These are phyloP conservation scores for Colletotrichum paranaense DNA, from an alignment of 2,329 filamentous ascomycete species.

Conservation along the genomic window DNA sequence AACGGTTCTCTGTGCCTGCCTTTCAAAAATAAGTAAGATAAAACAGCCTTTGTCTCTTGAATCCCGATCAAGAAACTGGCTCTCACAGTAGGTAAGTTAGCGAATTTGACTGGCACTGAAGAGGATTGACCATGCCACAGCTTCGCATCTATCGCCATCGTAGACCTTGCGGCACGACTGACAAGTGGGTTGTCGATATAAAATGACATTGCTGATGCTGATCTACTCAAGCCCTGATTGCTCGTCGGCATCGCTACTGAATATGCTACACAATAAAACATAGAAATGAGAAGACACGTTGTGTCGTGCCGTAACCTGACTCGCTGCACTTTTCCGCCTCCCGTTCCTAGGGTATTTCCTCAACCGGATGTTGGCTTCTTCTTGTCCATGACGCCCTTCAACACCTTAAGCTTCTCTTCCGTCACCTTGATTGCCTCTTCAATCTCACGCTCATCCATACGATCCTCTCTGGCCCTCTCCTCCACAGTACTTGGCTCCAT, in stretches of 20 bases:
- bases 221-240: conserved; percentile 30
- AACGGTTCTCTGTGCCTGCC: no score
- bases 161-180: background rate
- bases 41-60: no score
- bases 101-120: no score
- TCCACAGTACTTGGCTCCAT: conserved; percentile 68
- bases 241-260: conserved; percentile 29
- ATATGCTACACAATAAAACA: conserved; percentile 33
- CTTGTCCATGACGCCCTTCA: conserved; percentile 79
- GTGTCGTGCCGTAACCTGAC: conserved; percentile 33
- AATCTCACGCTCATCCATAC: conserved; percentile 79
- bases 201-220: conserved; percentile 21
- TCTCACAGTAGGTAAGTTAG: no score
- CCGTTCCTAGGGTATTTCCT: conserved; percentile 29
- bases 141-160: no score
- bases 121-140: no score
- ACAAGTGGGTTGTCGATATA: background rate
- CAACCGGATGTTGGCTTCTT: conserved; percentile 51
- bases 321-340: conserved; percentile 12
- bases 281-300: conserved; percentile 22
- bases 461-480: conserved; percentile 67
- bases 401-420: conserved; percentile 81
- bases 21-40: no score
- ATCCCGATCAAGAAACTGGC: no score
- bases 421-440: conserved; percentile 86